A percentile compares a stretch with the other conserved stretches of the same genome.
These are phyloP conservation scores for Lipomyces yamadae DNA, from an alignment of 805 yeast species.

Conservation along the genomic window DNA sequence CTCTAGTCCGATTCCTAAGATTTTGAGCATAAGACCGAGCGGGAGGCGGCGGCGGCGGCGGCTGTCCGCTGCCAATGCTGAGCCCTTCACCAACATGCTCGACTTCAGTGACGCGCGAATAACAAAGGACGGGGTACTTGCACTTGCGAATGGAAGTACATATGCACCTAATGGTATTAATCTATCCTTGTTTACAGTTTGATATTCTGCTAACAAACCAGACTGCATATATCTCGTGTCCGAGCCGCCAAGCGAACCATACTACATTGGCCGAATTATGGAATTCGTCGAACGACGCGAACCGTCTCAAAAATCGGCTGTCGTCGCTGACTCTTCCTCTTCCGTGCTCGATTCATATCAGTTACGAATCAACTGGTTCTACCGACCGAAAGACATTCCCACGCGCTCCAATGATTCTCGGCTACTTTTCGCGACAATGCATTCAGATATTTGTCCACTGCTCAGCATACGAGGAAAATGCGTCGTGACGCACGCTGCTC, in stretches of 20 bases:
- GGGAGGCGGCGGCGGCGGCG: background rate
- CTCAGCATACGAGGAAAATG: constrained; percentile 76
- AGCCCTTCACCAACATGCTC: constrained; percentile 42
- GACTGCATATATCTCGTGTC: constrained; percentile 82
- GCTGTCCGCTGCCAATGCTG: constrained; percentile 1
- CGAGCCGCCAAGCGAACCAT: constrained; percentile 95
- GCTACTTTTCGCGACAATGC: constrained; percentile 79
- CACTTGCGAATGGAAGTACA: constrained; percentile 40
- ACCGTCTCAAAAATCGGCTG: constrained; percentile 13
- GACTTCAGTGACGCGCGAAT: constrained; percentile 51
- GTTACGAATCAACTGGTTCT: constrained; percentile 87
- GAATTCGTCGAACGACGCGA: constrained; percentile 59
- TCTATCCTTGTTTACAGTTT: constrained; percentile 3
- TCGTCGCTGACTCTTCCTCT: constrained; percentile 16
- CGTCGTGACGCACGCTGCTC: constrained; percentile 68
- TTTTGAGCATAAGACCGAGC: background rate
- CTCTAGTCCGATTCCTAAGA: constrained; percentile 9
- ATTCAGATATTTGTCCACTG: constrained; percentile 80
- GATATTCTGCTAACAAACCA: background rate
- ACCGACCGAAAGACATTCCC: constrained; percentile 83
- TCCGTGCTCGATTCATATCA: constrained; percentile 59
- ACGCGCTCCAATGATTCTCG: constrained; percentile 72
- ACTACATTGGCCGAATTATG: constrained; percentile 81
- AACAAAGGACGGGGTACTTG: constrained; percentile 42
- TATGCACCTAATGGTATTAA: constrained; percentile 42